A percentile compares a stretch with the other conserved stretches of the same genome.
phyloP scores from a whole-genome alignment of 2,329 filamentous ascomycete genomes.

The Orbilia quercus region DNA sequence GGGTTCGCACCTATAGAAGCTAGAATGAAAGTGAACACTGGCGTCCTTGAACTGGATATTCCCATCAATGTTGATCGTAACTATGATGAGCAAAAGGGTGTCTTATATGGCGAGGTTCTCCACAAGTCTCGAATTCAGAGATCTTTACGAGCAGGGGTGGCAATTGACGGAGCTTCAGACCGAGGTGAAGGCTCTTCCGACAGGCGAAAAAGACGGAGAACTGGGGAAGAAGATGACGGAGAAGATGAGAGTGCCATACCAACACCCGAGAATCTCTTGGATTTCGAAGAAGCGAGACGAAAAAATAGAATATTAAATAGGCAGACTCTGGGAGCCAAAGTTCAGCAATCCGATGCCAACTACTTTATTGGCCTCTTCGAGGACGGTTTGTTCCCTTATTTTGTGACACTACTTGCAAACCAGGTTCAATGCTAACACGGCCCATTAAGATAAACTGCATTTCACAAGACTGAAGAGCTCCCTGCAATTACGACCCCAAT shows the following conservation, averaged over 20 bases:
- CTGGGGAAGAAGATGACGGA: slow-evolving; percentile 65
- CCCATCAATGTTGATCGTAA: slow-evolving; percentile 77
- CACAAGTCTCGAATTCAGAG: slow-evolving; percentile 66
- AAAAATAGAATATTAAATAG: slow-evolving; percentile 78
- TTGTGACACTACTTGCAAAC: slow-evolving; percentile 9
- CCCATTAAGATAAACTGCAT: slow-evolving; percentile 78
- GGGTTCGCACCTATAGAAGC: slow-evolving; percentile 75
- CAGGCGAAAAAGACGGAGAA: slow-evolving; percentile 61
- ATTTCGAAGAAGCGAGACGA: slow-evolving; percentile 76
- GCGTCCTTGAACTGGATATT: slow-evolving; percentile 92
- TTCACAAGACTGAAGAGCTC: slow-evolving; percentile 84
- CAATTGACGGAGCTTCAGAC: slow-evolving; percentile 61
- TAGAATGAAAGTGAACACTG: slow-evolving; percentile 82
- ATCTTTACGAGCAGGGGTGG: slow-evolving; percentile 60
- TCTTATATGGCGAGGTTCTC: slow-evolving; percentile 83
- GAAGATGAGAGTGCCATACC: slow-evolving; percentile 63
- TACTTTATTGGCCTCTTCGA: slow-evolving; percentile 96
- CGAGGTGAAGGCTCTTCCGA: slow-evolving; percentile 60
- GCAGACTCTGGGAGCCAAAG: slow-evolving; percentile 87
- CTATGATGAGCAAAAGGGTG: slow-evolving; percentile 85
- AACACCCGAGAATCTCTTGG: slow-evolving; percentile 60
- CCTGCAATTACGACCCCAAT: slow-evolving; percentile 88
- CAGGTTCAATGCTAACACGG: slow-evolving; percentile 44
- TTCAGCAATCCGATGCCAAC: slow-evolving; percentile 75
- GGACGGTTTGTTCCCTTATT: slow-evolving; percentile 71